Conservation (phyloP, 345 rosid genomes). For the Syzygium aqueum region DNA sequence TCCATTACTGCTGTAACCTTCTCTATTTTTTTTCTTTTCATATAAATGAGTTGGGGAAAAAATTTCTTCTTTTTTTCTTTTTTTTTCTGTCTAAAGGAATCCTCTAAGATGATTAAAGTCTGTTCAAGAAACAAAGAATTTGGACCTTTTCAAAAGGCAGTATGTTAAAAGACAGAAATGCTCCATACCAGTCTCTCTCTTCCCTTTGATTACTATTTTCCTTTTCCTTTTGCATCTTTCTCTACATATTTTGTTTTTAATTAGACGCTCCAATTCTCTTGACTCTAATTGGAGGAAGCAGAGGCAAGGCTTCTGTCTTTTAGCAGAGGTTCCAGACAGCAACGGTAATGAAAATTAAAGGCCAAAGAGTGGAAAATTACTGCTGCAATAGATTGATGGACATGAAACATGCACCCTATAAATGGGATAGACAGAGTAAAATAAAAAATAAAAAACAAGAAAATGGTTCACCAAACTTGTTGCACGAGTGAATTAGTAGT, state of each 20-base stretch:
- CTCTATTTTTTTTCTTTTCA: constrained; percentile 16
- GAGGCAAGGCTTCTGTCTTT: constrained; percentile 21
- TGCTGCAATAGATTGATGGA: neutral
- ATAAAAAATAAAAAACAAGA: neutral
- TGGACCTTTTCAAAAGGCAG: constrained; percentile 36
- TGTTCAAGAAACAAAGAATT: constrained; percentile 41
- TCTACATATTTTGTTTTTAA: neutral
- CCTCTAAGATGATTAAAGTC: constrained; percentile 35
- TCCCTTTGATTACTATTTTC: neutral
- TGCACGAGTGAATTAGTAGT: neutral
- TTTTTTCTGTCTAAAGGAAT: constrained; percentile 21
- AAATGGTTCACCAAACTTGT: neutral
- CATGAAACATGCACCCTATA: neutral
- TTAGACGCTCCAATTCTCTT: neutral
- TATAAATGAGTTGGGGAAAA: neutral
- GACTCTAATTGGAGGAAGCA: constrained; percentile 4
- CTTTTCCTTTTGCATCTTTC: neutral
- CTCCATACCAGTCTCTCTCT: constrained; percentile 37
- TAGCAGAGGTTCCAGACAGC: constrained; percentile 33
- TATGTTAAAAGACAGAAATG: constrained; percentile 42
- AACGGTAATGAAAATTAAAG: constrained; percentile 27
- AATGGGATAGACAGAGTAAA: neutral
- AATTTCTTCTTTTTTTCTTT: neutral
- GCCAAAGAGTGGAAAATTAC: constrained; percentile 7
- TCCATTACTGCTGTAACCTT: constrained; percentile 45